phyloP scores from a whole-genome alignment of 2,329 filamentous ascomycete genomes.

The Plenodomus biglobosus region DNA sequence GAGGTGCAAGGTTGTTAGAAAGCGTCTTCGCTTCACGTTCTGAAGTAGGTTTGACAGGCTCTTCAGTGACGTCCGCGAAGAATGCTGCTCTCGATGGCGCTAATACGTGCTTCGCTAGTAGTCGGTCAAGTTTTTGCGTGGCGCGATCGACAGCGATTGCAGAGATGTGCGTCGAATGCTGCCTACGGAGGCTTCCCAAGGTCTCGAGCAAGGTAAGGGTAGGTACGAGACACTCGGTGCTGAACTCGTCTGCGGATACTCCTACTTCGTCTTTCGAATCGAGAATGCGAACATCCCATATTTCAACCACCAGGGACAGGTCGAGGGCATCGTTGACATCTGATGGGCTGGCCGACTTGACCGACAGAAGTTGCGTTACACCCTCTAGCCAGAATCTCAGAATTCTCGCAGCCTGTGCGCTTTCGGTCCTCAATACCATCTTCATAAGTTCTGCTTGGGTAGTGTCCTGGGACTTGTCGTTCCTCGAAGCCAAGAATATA shows the following conservation, averaged over 20 bases:
- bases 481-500: constrained; percentile 13
- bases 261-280: constrained; percentile 30
- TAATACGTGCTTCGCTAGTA: constrained; percentile 49
- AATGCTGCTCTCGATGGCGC: constrained; percentile 45
- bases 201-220: constrained; percentile 29
- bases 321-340: constrained; percentile 16
- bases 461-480: constrained; percentile 17
- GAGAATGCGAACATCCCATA: constrained; percentile 40
- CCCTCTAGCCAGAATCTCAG: constrained; percentile 40
- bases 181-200: constrained; percentile 10
- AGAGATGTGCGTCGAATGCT: not conserved
- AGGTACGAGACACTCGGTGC: constrained; percentile 42
- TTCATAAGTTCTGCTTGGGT: constrained; percentile 41
- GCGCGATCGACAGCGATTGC: constrained; percentile 8
- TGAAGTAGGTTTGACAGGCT: not conserved
- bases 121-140: constrained; percentile 33
- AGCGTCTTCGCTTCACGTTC: constrained; percentile 18
- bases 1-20: constrained; percentile 23
- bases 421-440: constrained; percentile 39
- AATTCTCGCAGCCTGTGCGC: constrained; percentile 40
- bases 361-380: constrained; percentile 18
- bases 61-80: constrained; percentile 23
- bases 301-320: constrained; percentile 27
- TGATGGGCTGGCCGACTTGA: not conserved
- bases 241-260: constrained; percentile 41